A percentile compares a stretch with the other conserved stretches of the same genome.
phyloP scores from a whole-genome alignment of 768 basidiomycete species.

The Asterophora parasitica region DNA sequence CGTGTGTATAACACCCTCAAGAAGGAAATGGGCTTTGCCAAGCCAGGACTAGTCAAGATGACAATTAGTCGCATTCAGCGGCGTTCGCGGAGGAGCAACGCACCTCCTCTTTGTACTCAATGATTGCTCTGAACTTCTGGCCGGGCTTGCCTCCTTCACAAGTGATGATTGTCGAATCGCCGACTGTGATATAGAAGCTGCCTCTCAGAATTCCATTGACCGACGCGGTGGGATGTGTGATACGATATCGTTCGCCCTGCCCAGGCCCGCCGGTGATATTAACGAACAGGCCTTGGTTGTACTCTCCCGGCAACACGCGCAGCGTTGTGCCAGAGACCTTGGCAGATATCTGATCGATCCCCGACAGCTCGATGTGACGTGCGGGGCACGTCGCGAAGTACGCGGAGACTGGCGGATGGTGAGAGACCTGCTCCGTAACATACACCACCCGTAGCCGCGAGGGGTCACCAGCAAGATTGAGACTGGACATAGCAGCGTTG shows the following conservation, averaged over 20 bases:
- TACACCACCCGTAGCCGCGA: conserved; percentile 56
- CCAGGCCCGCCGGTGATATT: conserved; percentile 68
- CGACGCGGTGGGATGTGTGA: conserved; percentile 84
- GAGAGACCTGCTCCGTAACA: conserved; percentile 92
- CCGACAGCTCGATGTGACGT: conserved; percentile 64
- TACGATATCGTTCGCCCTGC: conserved; percentile 77
- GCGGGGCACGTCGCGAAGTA: conserved; percentile 77
- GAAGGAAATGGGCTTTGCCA: conserved; percentile 75
- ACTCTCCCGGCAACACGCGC: conserved; percentile 75
- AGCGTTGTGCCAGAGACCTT: conserved; percentile 86
- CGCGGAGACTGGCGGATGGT: conserved; percentile 93
- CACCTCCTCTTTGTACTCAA: conserved; percentile 97
- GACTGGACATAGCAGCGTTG: conserved; percentile 55
- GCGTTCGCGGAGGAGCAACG: conserved; percentile 17
- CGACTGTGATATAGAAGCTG: conserved; percentile 85
- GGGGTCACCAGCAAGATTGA: conserved; percentile 38
- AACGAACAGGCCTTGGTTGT: conserved; percentile 88
- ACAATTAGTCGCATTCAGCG: conserved; percentile 1
- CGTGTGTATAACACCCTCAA: conserved; percentile 88
- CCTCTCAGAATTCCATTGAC: conserved; percentile 93
- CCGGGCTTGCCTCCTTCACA: conserved; percentile 65
- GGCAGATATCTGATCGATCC: conserved; percentile 91
- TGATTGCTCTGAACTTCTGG: conserved; percentile 68
- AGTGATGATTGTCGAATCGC: conserved; percentile 76
- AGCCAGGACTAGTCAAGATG: conserved; percentile 66